Evolutionary conservation across 2,329 filamentous ascomycete species (phyloP), one percentile per base, ranked within the genome.

Genomic region (Monosporascus sp.): DNA sequence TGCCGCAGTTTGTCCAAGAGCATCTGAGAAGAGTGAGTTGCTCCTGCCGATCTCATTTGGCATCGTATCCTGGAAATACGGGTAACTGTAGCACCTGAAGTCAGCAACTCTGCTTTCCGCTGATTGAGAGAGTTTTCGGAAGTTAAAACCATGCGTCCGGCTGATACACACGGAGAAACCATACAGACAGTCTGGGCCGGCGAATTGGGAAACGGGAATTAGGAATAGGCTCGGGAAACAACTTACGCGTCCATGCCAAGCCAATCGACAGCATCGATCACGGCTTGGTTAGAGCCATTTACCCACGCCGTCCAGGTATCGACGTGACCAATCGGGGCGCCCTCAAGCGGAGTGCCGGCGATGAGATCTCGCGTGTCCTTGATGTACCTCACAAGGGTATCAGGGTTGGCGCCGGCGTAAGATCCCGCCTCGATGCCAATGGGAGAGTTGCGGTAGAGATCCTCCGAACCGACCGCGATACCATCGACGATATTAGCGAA

Each of bases 251-350:
- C 90, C 68, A 93, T 83, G 60, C 91, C 91, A 55, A 96, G 71
- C 79, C 85, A 96, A 76, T 96, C 90, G 57, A 79, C 74, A 41
- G 81, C 82, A 9, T 85, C 76, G 54, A 90, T 83, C 54, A 95
- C 83, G 43, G 78, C 82, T 48, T 73, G 71, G 79, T 93, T 95
- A 65, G 85, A 82, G 50, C 73, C 70, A 70, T 95, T 90, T 67
- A 83, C 83, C 78, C 84, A 92, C 50, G 82, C 83, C 37, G 86
- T 90, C 90, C 90, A 96, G 50, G 91, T 95, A 68, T 96, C 91
- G 67, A 96, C 90, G 72, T 96, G 91, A 50, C 90, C 90, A 55
- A 96, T 76, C 18, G 82, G 76, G 46, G 76, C 79, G 24, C 72
- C 72, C 38, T 78, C 73, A 24, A 88, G 74, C 48, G 73, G 66